Conservation (phyloP, 164 flowering plant genomes). For the Stephania japonica region DNA sequence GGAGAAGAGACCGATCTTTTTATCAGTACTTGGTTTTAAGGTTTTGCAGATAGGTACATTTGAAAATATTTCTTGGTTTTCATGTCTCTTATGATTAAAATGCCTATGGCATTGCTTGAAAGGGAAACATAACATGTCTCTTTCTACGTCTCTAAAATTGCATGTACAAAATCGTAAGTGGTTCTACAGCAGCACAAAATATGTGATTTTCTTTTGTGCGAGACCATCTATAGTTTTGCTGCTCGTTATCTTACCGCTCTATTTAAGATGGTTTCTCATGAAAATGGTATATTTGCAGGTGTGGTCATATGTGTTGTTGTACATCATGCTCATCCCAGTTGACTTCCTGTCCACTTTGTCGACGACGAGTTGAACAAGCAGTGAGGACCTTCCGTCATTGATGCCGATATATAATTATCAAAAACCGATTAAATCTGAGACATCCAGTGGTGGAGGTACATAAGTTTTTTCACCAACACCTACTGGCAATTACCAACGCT, state of each 20-base stretch:
- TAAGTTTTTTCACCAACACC: neutral
- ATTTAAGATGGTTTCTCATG: neutral
- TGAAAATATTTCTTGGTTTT: neutral
- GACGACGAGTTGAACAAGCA: slow-evolving; percentile 65
- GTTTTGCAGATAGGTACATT: neutral
- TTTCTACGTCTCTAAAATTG: too few relatives aligned
- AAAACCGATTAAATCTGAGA: neutral
- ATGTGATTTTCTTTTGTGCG: neutral
- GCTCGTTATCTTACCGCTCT: neutral
- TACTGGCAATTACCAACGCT: slow-evolving; percentile 2
- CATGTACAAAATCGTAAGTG: too few relatives aligned
- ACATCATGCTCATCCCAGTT: slow-evolving; percentile 69
- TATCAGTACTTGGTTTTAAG: neutral
- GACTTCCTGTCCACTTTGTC: slow-evolving; percentile 86
- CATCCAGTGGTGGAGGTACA: neutral
- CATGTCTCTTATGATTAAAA: too few relatives aligned
- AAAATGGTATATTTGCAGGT: slow-evolving; percentile 42
- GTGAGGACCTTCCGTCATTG: slow-evolving; percentile 82
- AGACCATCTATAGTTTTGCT: neutral
- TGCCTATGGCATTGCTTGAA: too few relatives aligned
- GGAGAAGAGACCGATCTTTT: too few relatives aligned
- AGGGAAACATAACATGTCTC: too few relatives aligned
- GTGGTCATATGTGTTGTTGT: slow-evolving; percentile 99
- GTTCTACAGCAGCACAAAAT: neutral
- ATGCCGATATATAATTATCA: slow-evolving; percentile 1